These are phyloP conservation scores for Entomophthora muscae DNA, from an alignment of 371 early-diverging fungal genomes.

Conservation along the genomic window DNA sequence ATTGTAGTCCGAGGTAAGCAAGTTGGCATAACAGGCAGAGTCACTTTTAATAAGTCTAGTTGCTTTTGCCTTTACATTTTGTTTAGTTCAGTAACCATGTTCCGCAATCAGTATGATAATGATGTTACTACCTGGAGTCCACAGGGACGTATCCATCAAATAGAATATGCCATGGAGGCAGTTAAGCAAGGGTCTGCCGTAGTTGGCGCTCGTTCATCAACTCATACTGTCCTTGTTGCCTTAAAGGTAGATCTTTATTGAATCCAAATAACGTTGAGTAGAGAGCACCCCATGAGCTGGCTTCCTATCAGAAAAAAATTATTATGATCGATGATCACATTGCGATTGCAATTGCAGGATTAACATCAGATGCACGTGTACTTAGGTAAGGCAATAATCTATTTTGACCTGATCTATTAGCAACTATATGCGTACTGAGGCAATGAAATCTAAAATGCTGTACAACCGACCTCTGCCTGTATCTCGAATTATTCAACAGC, in stretches of 20 bases:
- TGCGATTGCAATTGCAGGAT: slow-evolving; percentile 95
- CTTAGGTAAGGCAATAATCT: slow-evolving; percentile 35
- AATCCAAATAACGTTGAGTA: slow-evolving; percentile 16
- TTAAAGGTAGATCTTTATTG: slow-evolving; percentile 50
- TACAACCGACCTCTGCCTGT: slow-evolving; percentile 79
- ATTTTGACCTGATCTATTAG: slow-evolving; percentile 20
- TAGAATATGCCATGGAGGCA: slow-evolving; percentile 98
- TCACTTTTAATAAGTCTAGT: no score
- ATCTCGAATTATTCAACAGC: slow-evolving; percentile 65
- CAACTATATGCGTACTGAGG: slow-evolving; percentile 88
- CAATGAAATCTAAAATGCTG: slow-evolving; percentile 82
- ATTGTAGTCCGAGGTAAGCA: no score
- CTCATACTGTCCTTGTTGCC: slow-evolving; percentile 75
- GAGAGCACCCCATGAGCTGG: slow-evolving; percentile 89
- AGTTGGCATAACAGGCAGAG: no score
- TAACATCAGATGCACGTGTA: slow-evolving; percentile 94
- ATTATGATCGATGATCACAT: slow-evolving; percentile 89
- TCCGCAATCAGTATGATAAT: slow-evolving; percentile 92
- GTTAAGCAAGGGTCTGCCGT: slow-evolving; percentile 97
- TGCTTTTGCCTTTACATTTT: no score
- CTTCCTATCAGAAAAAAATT: slow-evolving; percentile 92
- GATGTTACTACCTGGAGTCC: slow-evolving; percentile 97
- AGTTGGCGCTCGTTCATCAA: slow-evolving; percentile 77
- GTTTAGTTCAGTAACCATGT: slow-evolving; percentile 18
- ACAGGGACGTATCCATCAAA: slow-evolving; percentile 94